Base-by-base conservation (phyloP, 1,284 basidiomycete species). In the Inonotus obliquus region DNA sequence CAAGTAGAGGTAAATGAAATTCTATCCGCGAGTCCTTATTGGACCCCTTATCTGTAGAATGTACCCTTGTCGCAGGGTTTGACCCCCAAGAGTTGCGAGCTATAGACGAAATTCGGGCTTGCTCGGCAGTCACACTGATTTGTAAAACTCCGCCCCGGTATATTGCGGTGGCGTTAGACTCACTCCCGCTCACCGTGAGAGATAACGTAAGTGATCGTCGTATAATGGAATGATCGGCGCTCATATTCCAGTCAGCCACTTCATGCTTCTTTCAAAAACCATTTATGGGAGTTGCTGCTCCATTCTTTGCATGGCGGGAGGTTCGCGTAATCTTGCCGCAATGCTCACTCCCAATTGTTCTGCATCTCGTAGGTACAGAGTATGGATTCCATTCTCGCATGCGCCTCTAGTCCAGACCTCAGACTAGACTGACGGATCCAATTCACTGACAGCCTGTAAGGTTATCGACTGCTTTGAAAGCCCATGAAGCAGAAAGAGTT, bases 111-210 rank as follows among this genome's bases (percentile, higher is more conserved):
- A 21, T 52, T 27, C 25, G n/a, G 13, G 49, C 23, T 13, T 10
- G 9, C 27, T 14, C 25, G 49, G 25, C 25, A 14, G n/a, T 2
- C 19, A 48, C 21, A 21, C 23, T 9, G 47, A 9, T 23, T 7
- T 7, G 14, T 25, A 13, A 35, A 52, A 52, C 51, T 52, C 51
- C 51, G 51, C 25, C 51, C 14, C 51, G 51, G 51, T n/a, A 6
- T 52, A 27, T 52, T 52, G 51, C 51, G 51, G 51, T 52, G 51
- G 51, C 51, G 51, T 52, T 52, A 52, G 17, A 17, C 51, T 52
- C 51, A 32, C 10, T 29, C 2, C 51, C 4, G 51, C 9, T 17
- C 25, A 49, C 19, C 1, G 19, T 11, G 25, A 17, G 23, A 9
- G 48, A 35, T 52, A 52, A 52, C 27, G 32, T 32, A 32, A 32